Evolutionary conservation across 768 basidiomycete genomes (phyloP).

Genomic region (Chalciporus chontae): DNA sequence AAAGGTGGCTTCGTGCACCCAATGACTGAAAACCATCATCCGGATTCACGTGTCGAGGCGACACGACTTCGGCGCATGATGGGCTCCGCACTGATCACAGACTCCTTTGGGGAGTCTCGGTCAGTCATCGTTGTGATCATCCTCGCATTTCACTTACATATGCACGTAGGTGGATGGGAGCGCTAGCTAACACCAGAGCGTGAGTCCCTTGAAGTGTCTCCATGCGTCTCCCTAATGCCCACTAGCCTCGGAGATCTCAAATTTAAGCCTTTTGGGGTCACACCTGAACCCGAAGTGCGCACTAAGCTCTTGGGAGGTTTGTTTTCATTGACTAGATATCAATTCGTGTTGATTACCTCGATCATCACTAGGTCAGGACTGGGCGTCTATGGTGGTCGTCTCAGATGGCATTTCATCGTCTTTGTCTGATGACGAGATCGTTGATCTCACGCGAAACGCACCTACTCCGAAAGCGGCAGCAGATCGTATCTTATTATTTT

Average conservation of each 20-base stretch:
- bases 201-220: conserved; percentile 31
- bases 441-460: conserved; percentile 78
- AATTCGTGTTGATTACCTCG: not conserved
- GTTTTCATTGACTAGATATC: conserved; percentile 2
- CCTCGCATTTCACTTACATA: not conserved
- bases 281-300: conserved; percentile 87
- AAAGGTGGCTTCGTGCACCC: conserved; percentile 69
- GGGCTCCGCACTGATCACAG: conserved; percentile 84
- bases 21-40: conserved; percentile 94
- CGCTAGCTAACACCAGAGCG: conserved; percentile 88
- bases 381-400: conserved; percentile 85
- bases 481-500: conserved; percentile 74
- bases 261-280: conserved; percentile 88
- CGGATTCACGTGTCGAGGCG: conserved; percentile 86
- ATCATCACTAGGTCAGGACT: conserved; percentile 59
- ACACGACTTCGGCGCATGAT: conserved; percentile 84
- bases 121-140: conserved; percentile 30
- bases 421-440: conserved; percentile 91
- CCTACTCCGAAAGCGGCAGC: conserved; percentile 78
- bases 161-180: conserved; percentile 85
- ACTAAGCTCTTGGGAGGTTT: conserved; percentile 73
- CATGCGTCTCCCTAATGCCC: conserved; percentile 2
- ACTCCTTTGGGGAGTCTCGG: conserved; percentile 92
- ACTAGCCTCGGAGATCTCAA: conserved; percentile 81
- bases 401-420: conserved; percentile 93